Evolutionary conservation across 768 basidiomycete species (phyloP), one percentile per base, ranked within the genome.

Genomic region (Tulasnella sp.): DNA sequence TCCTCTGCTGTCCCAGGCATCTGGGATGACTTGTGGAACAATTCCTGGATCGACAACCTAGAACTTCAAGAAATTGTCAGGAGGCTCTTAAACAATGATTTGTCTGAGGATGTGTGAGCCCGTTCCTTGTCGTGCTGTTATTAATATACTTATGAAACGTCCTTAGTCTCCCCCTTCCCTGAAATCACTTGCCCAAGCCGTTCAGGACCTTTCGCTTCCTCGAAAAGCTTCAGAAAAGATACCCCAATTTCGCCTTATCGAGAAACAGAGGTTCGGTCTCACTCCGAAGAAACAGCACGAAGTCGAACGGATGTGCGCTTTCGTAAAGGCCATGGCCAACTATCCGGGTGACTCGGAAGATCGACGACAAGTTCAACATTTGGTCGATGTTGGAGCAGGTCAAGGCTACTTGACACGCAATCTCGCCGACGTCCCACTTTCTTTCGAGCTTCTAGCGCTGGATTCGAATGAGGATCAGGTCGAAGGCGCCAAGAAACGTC

Each of bases 311-410:
- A 75, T 77, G 76, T 77, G 76, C 40, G 40, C 37, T 29, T 67
- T 77, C 35, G 42, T 75, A 7, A 75, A 75, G 5, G 10, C 15
- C 13, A 39, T 80, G 55, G 44, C 79, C 29, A 26, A 76, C 6
- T 42, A 79, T 29, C 39, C 77, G 23, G 16, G 39, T 42, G 39
- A 48, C 20, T 42, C 69, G 5, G 20, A 42, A 42, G 39, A 29
- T 73, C 72, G 40, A 37, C 72, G 39, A 11, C 20, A 32, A 26
- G 57, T 74, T 20, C 32, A 73, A 20, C 79, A 72, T 39, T 48
- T 80, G 9, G 76, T 80, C 20, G 80, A 80, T 42, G 77, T 80
- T n/a, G 80, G 80, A 20, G 79, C 80, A 15, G 80, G 80, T 18
- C 79, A 80, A 73, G 80, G 79, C n/a, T 80, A 80, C 70, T 74